Percentiles rank a stretch among this genome's conserved stretches.
Conservation (phyloP, 345 rosid species). For the Syzygium grande region DNA sequence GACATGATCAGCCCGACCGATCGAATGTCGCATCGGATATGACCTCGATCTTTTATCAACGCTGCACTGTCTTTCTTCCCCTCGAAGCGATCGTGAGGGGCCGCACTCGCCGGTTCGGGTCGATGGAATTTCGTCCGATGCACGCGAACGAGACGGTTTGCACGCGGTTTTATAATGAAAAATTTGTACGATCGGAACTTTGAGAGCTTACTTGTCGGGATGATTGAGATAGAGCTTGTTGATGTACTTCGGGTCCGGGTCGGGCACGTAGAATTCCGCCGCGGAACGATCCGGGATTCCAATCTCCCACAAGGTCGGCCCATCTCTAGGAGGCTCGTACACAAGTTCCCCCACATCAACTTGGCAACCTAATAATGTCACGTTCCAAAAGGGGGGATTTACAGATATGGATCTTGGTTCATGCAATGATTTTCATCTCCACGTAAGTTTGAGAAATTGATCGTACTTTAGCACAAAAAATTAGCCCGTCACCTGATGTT, state of each 20-base stretch:
- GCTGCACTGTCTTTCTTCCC: not conserved
- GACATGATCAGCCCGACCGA: not conserved
- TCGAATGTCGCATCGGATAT: not conserved
- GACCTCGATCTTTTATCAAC: not conserved
- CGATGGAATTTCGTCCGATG: not conserved
- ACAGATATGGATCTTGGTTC: not conserved
- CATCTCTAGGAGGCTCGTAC: conserved; percentile 61
- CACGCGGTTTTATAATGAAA: not conserved
- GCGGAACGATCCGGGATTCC: conserved; percentile 78
- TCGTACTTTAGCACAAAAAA: not conserved
- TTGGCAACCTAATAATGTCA: conserved; percentile 27
- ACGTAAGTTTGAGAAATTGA: not conserved
- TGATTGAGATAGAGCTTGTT: conserved; percentile 54
- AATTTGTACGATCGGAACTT: not conserved
- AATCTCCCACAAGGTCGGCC: conserved; percentile 92
- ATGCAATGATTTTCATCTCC: not conserved
- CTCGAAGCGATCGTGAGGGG: not conserved
- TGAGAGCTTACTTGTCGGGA: conserved; percentile 42
- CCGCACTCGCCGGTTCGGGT: not conserved
- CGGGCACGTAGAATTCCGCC: conserved; percentile 65
- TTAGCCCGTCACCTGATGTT: conserved; percentile 34
- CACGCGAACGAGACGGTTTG: not conserved
- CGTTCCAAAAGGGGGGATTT: not conserved
- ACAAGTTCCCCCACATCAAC: conserved; percentile 44
- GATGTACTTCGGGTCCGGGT: conserved; percentile 55